Base-by-base conservation (phyloP, 208 protist genomes). In the Trypanosoma rangeli region DNA sequence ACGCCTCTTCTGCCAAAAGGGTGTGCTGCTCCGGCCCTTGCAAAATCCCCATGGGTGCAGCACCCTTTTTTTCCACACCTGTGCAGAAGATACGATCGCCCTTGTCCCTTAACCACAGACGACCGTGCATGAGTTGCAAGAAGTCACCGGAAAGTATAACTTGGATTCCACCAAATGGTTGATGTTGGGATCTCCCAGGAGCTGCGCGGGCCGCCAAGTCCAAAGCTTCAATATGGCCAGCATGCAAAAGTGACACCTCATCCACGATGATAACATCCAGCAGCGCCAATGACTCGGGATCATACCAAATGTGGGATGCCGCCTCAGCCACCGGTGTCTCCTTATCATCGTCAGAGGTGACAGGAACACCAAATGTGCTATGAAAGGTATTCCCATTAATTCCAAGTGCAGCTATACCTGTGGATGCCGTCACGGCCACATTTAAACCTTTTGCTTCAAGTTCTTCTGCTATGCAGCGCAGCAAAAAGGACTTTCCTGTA, bases 61-160 rank as follows among this genome's bases (percentile, higher is more conserved):
- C 29, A 31, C 26, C 42, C 26, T 64, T 66, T 49, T 33, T 50
- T n/a, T 74, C 69, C 12, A 68, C 50, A 3, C 50, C 59, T 0
- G 33, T 61, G 22, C 59, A 74, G n/a, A 64, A 31, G 7, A 74
- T 29, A 20, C 62, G n/a, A 4, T 64, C 55, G 5, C 26, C 1
- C 3, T 31, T 31, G 7, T 1, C 20, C 31, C 59, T 46, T 5
- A 29, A 37, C 28, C 54, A 26, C 9, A 42, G 13, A 10, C 18
- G 20, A 22, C 44, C 33, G 22, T 70, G 72, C 29, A 74, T 83
- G 9, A 96, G 80, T 72, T 96, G 89, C 64, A 94, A 73, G 80
- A 96, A 96, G 67, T 96, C 92, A 42, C 92, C 92, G 33, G 73
- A 92, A 3, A 94, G 65, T 71, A 96, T 87, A 8, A 96, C 39